Evolutionary conservation across 176 grass and related monocot genomes (phyloP).

Genomic region (Pharus latifolius): DNA sequence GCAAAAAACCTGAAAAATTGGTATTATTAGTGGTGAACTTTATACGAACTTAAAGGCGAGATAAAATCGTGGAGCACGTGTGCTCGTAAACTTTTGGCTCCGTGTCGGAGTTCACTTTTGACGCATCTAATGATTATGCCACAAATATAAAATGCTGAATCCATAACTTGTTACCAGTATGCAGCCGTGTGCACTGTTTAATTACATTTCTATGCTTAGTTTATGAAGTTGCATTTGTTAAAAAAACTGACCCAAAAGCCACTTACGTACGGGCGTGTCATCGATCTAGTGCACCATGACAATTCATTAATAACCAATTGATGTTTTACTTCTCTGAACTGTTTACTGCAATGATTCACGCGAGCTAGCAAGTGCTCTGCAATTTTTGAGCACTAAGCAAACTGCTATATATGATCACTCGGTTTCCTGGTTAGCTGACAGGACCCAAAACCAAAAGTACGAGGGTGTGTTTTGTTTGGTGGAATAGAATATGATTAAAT

Average conservation of each 20-base stretch:
- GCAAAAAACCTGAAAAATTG: no score
- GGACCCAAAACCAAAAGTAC: background rate
- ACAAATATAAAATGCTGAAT: background rate
- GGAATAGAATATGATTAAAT: no score
- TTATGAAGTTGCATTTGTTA: background rate
- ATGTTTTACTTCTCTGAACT: no score
- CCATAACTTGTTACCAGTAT: no score
- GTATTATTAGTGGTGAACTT: constrained; percentile 18
- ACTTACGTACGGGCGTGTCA: background rate
- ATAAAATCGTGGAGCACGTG: constrained; percentile 13
- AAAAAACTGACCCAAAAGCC: background rate
- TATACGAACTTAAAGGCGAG: background rate
- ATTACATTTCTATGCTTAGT: background rate
- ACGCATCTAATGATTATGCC: constrained; percentile 13
- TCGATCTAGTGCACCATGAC: background rate
- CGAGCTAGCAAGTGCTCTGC: no score
- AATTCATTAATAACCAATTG: no score
- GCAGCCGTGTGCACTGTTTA: background rate
- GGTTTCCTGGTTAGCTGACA: constrained; percentile 31
- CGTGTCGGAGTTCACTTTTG: constrained; percentile 22
- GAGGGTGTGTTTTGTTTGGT: no score
- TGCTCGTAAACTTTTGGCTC: constrained; percentile 42
- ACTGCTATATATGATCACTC: constrained; percentile 2
- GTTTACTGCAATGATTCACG: no score
- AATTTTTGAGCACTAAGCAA: constrained; percentile 3